These are phyloP conservation scores for Madurella fahalii DNA, from an alignment of 2,329 filamentous ascomycete genomes.

Conservation along the genomic window DNA sequence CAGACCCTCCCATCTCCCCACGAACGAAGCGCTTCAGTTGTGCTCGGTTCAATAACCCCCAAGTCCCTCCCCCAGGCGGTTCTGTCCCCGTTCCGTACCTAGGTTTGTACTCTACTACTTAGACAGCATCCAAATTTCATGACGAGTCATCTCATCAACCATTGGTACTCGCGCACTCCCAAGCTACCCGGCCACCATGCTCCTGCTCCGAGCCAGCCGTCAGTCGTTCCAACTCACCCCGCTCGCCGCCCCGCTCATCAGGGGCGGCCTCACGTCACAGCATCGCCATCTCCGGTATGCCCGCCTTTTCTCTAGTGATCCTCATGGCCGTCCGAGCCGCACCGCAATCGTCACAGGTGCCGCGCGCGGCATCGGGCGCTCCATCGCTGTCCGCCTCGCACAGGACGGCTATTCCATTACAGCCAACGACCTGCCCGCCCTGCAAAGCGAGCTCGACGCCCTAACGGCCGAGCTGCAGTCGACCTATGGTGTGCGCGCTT, in stretches of 20 bases:
- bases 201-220: background rate
- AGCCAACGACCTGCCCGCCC: conserved; percentile 57
- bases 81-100: too few species aligned
- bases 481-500: conserved; percentile 45
- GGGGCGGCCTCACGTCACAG: too few species aligned
- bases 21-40: too few species aligned
- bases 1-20: too few species aligned
- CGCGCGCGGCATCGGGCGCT: conserved; percentile 48
- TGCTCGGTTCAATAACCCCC: too few species aligned
- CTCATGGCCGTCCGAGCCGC: background rate
- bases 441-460: conserved; percentile 48
- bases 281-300: background rate
- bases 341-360: conserved; percentile 29
- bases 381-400: conserved; percentile 60
- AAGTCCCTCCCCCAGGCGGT: too few species aligned
- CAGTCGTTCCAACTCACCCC: background rate
- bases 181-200: background rate
- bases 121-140: too few species aligned
- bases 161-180: background rate
- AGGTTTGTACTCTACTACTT: too few species aligned
- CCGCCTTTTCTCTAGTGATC: background rate
- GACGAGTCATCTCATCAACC: background rate
- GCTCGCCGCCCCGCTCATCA: background rate
- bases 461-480: conserved; percentile 36
- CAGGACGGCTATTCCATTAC: conserved; percentile 63